These are phyloP conservation scores for Termitomyces sp. DNA, from an alignment of 768 basidiomycete species.

Conservation along the genomic window DNA sequence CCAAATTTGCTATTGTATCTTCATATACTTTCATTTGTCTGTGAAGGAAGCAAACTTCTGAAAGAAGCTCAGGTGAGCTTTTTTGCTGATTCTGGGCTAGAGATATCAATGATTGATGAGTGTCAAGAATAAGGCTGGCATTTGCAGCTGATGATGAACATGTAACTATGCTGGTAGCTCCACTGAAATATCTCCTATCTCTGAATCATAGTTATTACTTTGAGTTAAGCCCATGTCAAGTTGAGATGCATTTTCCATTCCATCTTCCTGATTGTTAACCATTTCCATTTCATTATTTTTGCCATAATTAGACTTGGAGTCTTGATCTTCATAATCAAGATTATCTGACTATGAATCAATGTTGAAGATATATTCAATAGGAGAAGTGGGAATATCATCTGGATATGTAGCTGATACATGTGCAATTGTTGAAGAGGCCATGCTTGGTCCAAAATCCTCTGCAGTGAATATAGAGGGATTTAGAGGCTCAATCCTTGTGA, in stretches of 20 bases:
- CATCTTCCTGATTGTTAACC: not conserved
- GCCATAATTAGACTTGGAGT: no score
- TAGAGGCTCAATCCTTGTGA: not conserved
- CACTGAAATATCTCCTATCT: no score
- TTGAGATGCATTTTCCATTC: not conserved
- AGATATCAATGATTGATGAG: no score
- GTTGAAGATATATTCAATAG: not conserved
- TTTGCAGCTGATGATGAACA: no score
- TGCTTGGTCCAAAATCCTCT: not conserved
- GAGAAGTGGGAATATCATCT: not conserved
- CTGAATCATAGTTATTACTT: not conserved
- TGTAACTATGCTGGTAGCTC: no score
- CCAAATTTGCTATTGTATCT: not conserved
- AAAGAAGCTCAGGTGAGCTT: not conserved
- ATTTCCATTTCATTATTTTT: not conserved
- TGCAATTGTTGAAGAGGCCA: not conserved
- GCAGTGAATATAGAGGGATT: not conserved
- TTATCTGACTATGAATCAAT: not conserved
- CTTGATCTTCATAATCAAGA: no score
- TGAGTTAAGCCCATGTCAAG: not conserved
- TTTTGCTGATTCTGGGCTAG: not conserved
- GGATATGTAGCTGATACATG: not conserved
- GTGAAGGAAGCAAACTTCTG: not conserved
- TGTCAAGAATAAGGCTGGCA: no score
- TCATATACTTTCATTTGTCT: not conserved